Conservation (phyloP, 768 basidiomycete species). For the Lenzites betulinus region DNA sequence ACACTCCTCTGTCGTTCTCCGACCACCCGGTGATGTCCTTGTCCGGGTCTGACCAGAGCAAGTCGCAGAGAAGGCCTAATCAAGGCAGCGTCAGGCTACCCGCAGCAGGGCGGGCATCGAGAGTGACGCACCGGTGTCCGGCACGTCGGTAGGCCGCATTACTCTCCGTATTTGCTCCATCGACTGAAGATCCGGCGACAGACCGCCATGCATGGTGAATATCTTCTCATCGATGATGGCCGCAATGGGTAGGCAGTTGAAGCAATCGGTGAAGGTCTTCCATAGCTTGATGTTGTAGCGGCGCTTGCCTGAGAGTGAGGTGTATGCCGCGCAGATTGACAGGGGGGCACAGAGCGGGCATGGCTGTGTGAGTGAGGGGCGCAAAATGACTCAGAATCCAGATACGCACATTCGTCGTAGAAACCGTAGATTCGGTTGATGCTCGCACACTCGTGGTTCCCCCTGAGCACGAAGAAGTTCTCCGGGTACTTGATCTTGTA, state of each 20-base stretch:
- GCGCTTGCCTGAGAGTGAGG: slow-evolving; percentile 78
- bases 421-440: slow-evolving; percentile 99
- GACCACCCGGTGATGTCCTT: slow-evolving; percentile 99
- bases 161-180: slow-evolving; percentile 99
- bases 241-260: slow-evolving; percentile 98
- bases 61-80: slow-evolving; percentile 88
- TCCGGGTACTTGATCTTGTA: slow-evolving; percentile 99
- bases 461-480: slow-evolving; percentile 99
- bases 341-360: slow-evolving; percentile 10
- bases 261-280: slow-evolving; percentile 99
- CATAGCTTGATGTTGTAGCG: slow-evolving; percentile 99
- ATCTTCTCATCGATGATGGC: slow-evolving; percentile 99
- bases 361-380: slow-evolving; percentile 11
- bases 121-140: slow-evolving; percentile 80
- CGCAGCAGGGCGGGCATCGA: no score
- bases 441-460: slow-evolving; percentile 99
- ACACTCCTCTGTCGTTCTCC: slow-evolving; percentile 98
- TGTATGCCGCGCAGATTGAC: not conserved
- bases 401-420: slow-evolving; percentile 94
- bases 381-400: slow-evolving; percentile 5
- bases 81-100: not conserved
- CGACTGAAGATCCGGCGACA: slow-evolving; percentile 96
- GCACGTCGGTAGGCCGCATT: slow-evolving; percentile 98
- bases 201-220: slow-evolving; percentile 98
- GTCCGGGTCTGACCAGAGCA: slow-evolving; percentile 99